phyloP scores from a whole-genome alignment of 306 rosid species.

The Lathyrus aphaca region DNA sequence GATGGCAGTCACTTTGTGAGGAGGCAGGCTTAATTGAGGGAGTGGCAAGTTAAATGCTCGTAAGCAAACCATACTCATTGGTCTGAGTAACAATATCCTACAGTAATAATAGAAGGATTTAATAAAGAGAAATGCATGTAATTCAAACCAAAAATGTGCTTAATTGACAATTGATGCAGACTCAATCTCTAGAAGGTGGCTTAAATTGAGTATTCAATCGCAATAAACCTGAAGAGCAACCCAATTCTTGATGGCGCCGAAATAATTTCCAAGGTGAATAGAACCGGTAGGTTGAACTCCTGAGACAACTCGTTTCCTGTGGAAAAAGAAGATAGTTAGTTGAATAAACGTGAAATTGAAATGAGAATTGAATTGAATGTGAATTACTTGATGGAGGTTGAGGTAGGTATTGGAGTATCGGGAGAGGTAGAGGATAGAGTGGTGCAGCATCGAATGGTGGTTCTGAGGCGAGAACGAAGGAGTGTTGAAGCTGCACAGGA shows the following conservation, averaged over 20 bases:
- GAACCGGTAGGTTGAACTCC: conserved; percentile 99
- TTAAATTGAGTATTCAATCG: background rate
- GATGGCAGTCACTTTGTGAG: too few species aligned
- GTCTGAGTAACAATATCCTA: background rate
- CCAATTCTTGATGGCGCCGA: conserved; percentile 97
- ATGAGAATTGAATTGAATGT: background rate
- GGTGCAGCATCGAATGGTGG: conserved; percentile 52
- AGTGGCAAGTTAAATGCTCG: too few species aligned
- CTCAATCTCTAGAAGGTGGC: too few species aligned
- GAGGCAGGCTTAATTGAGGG: too few species aligned
- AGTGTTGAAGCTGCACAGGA: conserved; percentile 45
- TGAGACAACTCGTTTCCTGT: conserved; percentile 87
- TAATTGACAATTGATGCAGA: background rate
- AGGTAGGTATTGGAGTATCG: conserved; percentile 36
- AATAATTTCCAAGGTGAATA: conserved; percentile 90
- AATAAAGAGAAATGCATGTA: background rate
- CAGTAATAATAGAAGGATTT: background rate
- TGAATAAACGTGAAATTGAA: background rate
- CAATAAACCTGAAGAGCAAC: conserved; percentile 75
- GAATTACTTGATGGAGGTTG: conserved; percentile 62
- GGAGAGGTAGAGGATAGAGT: conserved; percentile 50
- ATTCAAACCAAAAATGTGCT: conserved; percentile 1
- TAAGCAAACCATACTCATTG: conserved; percentile 20
- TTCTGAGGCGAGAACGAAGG: conserved; percentile 40
- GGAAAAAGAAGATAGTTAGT: background rate